A percentile compares a stretch with the other conserved stretches of the same genome.
Evolutionary conservation across 2,329 filamentous ascomycete species (phyloP).

Genomic region (Atkinsonella texensis): DNA sequence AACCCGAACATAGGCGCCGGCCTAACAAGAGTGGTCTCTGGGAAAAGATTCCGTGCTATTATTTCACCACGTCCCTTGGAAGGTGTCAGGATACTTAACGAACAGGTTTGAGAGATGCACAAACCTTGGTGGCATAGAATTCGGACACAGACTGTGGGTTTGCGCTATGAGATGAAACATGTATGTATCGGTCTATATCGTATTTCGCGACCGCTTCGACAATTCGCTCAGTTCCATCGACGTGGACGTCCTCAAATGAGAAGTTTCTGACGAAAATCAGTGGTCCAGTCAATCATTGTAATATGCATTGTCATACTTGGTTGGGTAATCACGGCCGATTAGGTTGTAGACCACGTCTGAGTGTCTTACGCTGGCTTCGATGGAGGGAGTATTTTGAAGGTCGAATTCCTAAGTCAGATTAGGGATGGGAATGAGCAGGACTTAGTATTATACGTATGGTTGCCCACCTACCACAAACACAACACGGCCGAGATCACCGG

Average conservation of each 20-base stretch:
- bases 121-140: constrained; percentile 82
- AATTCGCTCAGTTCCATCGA: constrained; percentile 86
- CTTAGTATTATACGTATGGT: neutral
- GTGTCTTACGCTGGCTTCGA: constrained; percentile 92
- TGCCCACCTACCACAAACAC: constrained; percentile 58
- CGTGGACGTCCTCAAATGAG: constrained; percentile 79
- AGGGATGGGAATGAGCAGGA: constrained; percentile 2
- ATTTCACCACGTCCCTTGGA: constrained; percentile 63
- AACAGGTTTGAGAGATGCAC: constrained; percentile 7
- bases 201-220: constrained; percentile 93
- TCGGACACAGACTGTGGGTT: constrained; percentile 68
- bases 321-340: constrained; percentile 86
- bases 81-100: neutral
- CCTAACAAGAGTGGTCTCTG: constrained; percentile 92
- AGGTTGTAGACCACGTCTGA: constrained; percentile 98
- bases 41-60: constrained; percentile 78
- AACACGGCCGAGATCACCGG: constrained; percentile 86
- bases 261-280: constrained; percentile 63
- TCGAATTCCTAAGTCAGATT: constrained; percentile 64
- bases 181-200: constrained; percentile 91
- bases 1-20: constrained; percentile 91
- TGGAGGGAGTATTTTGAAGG: constrained; percentile 83
- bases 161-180: constrained; percentile 92
- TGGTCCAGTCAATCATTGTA: neutral
- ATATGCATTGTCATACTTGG: constrained; percentile 55